Percentiles rank a stretch among this genome's conserved stretches.
Conservation (phyloP, 2,329 filamentous ascomycete genomes). For the Annulohypoxylon truncatum region DNA sequence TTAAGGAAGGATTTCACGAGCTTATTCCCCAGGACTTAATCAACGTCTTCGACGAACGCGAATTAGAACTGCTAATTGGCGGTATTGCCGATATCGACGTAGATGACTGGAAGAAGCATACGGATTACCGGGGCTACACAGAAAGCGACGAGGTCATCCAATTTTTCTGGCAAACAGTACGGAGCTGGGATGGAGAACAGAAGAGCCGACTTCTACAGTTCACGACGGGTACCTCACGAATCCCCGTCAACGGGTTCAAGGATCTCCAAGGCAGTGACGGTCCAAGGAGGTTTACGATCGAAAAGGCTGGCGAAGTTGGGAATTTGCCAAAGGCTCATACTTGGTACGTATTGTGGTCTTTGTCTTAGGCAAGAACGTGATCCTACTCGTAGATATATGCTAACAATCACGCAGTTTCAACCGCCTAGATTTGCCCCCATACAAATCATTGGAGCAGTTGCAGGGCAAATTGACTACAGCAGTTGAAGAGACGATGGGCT, state of each 20-base stretch:
- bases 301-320: constrained; percentile 91
- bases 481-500: constrained; percentile 98
- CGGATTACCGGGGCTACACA: constrained; percentile 97
- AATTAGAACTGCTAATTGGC: constrained; percentile 94
- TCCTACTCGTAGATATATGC: neutral
- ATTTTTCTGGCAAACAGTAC: constrained; percentile 98
- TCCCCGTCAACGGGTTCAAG: constrained; percentile 99
- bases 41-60: constrained; percentile 98
- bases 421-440: constrained; percentile 91
- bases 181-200: constrained; percentile 97
- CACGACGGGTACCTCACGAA: constrained; percentile 95
- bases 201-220: constrained; percentile 97
- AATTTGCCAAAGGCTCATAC: constrained; percentile 98
- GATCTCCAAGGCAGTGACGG: constrained; percentile 97
- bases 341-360: constrained; percentile 72
- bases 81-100: constrained; percentile 99
- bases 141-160: constrained; percentile 97
- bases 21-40: constrained; percentile 95
- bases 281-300: constrained; percentile 94
- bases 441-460: constrained; percentile 87
- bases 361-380: neutral
- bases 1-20: constrained; percentile 97
- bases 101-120: constrained; percentile 99
- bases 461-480: constrained; percentile 94
- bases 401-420: constrained; percentile 78